Evolutionary conservation across 2,329 filamentous ascomycete species (phyloP), one percentile per base, ranked within the genome.

Genomic region (Aureobasidium sp.): DNA sequence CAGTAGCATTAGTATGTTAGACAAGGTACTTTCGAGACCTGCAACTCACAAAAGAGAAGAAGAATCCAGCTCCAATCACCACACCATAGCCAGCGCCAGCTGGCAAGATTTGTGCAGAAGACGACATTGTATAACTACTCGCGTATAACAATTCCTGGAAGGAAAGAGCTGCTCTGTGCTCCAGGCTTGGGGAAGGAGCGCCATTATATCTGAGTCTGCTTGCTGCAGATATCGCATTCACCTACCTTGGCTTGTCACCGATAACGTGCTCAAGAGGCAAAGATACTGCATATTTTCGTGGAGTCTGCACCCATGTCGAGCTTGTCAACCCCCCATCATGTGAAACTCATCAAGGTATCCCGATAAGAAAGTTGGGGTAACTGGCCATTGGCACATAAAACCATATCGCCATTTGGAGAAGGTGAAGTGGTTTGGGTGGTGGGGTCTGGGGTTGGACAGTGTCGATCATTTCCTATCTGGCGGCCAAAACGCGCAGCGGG

Each of bases 51-150:
- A 71, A 72, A 68, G 88, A 85, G 74, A 91, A 91, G 41, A 82
- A 81, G 68, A 87, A 84, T 14, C 88, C 88, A 21, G 91, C 74
- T 21, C 88, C 88, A 36, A 91, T 76, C 48, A 91, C 83, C 66
- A 91, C 85, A 68, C 87, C 88, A 81, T 91, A 91, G 67, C 88
- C 88, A 64, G 85, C 68, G 27, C 68, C 68, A 14, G 67, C 36
- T 13, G 61, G 61, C 11, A 62, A 14, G 11, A 59, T 59, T 10
- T 62, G 61, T 36, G 61, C 54, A 13, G 61, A 50, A 25, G 54
- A 59, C 21, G 61, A 51, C 61, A 62, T 62, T 21, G 8, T 61
- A 21, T 21, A 21, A 21, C 21, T 21, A 21, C 21, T 21, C 21
- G 21, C 21, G 13, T 32, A 21, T 9, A 16, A 8, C 21, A 39